These are phyloP conservation scores for Isoetes taiwanensis DNA, from an alignment of 75 land plant genomes.

Conservation along the genomic window DNA sequence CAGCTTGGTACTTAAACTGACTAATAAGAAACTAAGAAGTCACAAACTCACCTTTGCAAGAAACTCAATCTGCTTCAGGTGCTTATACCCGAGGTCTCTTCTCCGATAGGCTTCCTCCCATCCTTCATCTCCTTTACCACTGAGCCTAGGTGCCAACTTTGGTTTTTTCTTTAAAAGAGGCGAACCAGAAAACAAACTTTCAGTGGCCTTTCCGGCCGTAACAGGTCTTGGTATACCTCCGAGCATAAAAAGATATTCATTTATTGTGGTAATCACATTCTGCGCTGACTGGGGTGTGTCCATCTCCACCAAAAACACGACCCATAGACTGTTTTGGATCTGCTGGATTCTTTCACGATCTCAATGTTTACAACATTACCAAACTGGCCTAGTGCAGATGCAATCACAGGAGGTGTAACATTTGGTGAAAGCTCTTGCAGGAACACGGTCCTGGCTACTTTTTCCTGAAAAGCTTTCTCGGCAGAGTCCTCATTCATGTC, in stretches of 20 bases:
- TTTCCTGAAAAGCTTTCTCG: constrained; percentile 36
- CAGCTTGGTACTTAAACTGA: no score
- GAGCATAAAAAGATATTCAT: constrained; percentile 40
- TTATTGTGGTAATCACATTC: constrained; percentile 11
- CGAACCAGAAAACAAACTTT: constrained; percentile 45
- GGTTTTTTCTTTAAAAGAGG: constrained; percentile 27
- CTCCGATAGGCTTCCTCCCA: no score
- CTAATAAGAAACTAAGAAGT: no score
- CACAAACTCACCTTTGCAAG: no score
- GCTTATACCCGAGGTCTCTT: no score
- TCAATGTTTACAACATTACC: constrained; percentile 31
- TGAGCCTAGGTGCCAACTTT: no score
- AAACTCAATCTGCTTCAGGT: no score
- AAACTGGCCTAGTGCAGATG: constrained; percentile 45
- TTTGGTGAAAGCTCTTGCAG: constrained; percentile 44
- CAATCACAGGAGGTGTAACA: constrained; percentile 34
- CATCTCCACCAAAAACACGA: constrained; percentile 53
- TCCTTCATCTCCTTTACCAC: no score
- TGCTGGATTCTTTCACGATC: constrained; percentile 36
- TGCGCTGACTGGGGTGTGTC: constrained; percentile 22
- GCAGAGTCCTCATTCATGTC: constrained; percentile 33
- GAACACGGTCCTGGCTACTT: constrained; percentile 41
- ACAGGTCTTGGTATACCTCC: constrained; percentile 67
- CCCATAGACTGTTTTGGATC: constrained; percentile 14
- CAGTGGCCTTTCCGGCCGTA: constrained; percentile 30